phyloP scores from a whole-genome alignment of 2,329 filamentous ascomycete species.

The Chaetomium olivaceum region DNA sequence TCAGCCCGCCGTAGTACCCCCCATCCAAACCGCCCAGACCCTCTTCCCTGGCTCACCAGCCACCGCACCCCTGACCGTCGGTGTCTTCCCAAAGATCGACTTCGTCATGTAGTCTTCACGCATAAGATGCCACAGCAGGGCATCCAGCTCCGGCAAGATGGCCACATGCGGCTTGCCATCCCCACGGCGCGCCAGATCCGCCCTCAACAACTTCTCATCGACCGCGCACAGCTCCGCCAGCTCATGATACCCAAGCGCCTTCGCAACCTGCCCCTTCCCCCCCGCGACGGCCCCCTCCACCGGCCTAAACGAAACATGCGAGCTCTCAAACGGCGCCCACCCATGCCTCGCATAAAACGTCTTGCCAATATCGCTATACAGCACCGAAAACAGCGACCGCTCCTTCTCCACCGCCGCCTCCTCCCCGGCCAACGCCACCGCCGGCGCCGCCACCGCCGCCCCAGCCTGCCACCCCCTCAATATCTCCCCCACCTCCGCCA shows the following conservation, averaged over 20 bases:
- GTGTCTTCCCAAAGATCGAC: constrained; percentile 58
- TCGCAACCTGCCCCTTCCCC: constrained; percentile 34
- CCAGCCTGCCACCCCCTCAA: constrained; percentile 43
- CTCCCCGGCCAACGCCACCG: constrained; percentile 25
- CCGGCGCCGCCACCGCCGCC: constrained; percentile 21
- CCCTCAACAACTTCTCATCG: constrained; percentile 64
- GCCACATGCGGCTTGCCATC: constrained; percentile 58
- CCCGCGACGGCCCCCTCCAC: neutral
- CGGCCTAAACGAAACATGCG: constrained; percentile 66
- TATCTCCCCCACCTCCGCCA: constrained; percentile 59
- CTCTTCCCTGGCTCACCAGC: constrained; percentile 54
- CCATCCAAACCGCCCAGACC: constrained; percentile 76
- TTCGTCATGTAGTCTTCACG: constrained; percentile 77
- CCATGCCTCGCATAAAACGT: constrained; percentile 75
- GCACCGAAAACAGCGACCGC: constrained; percentile 64
- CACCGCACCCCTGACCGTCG: constrained; percentile 69
- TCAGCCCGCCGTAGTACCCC: constrained; percentile 60
- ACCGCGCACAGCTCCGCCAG: constrained; percentile 61
- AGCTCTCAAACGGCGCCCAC: constrained; percentile 74
- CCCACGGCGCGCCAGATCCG: constrained; percentile 45
- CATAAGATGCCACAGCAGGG: constrained; percentile 74
- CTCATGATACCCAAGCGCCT: constrained; percentile 58
- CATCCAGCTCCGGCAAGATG: constrained; percentile 65
- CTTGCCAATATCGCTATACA: constrained; percentile 87
- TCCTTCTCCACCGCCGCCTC: constrained; percentile 24